phyloP scores from a whole-genome alignment of 2,329 filamentous ascomycete species.

The Thielaviopsis cerberus region DNA sequence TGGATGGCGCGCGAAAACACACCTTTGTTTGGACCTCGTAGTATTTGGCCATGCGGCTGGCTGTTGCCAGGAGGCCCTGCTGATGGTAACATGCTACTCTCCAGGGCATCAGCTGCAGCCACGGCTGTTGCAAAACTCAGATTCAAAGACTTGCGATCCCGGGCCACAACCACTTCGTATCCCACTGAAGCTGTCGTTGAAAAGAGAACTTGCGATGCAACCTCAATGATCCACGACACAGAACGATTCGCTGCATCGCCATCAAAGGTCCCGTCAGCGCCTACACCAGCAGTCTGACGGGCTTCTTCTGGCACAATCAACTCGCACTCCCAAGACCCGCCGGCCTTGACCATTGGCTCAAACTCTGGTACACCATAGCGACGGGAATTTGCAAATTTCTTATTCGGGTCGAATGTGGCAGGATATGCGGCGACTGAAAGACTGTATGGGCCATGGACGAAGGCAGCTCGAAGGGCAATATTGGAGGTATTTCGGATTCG shows the following conservation, averaged over 20 bases:
- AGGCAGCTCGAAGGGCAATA: constrained; percentile 79
- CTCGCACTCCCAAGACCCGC: constrained; percentile 65
- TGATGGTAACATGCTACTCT: neutral
- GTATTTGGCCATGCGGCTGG: constrained; percentile 30
- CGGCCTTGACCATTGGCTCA: constrained; percentile 90
- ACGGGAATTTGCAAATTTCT: constrained; percentile 50
- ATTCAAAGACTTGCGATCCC: constrained; percentile 68
- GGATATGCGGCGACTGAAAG: constrained; percentile 77
- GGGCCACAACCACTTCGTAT: constrained; percentile 70
- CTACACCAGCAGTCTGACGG: constrained; percentile 40
- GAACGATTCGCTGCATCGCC: constrained; percentile 30
- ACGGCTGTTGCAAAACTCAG: constrained; percentile 31
- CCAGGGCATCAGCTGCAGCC: constrained; percentile 21
- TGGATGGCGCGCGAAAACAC: constrained; percentile 69
- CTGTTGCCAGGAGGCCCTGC: constrained; percentile 1
- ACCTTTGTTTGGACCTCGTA: constrained; percentile 30
- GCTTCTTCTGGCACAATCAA: constrained; percentile 66
- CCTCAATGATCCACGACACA: constrained; percentile 76
- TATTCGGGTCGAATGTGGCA: constrained; percentile 63
- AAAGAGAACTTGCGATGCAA: constrained; percentile 85
- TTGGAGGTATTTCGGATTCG: constrained; percentile 84
- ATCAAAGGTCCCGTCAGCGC: constrained; percentile 28
- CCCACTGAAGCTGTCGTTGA: constrained; percentile 72
- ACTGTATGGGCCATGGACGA: constrained; percentile 88
- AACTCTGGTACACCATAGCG: constrained; percentile 70